These are phyloP conservation scores for Elongisporangium prolatum DNA, from an alignment of 352 stramenopile species.

Conservation along the genomic window DNA sequence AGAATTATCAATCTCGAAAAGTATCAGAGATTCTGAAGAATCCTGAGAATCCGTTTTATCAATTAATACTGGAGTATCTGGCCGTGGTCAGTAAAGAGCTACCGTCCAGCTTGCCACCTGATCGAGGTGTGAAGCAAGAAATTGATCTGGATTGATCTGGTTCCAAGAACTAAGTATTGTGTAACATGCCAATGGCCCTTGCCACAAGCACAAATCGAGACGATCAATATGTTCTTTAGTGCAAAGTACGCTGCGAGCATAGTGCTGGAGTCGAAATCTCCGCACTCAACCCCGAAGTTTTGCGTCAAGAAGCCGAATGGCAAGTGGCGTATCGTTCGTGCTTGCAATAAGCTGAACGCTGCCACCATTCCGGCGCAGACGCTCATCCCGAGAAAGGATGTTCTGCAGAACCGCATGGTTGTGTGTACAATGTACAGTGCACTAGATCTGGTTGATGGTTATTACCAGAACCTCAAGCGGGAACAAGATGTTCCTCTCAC, in stretches of 20 bases:
- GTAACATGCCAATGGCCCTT: constrained; percentile 13
- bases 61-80: no score
- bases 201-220: constrained; percentile 12
- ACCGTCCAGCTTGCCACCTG: constrained; percentile 2
- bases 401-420: no score
- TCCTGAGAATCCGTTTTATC: constrained; percentile 3
- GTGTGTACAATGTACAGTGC: no score
- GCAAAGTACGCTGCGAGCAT: constrained; percentile 4
- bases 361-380: constrained; percentile 12
- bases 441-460: no score
- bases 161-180: constrained; percentile 12
- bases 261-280: constrained; percentile 17
- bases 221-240: constrained; percentile 14
- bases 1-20: not conserved
- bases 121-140: constrained; percentile 11
- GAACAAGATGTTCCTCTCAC: no score
- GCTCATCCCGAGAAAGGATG: constrained; percentile 5
- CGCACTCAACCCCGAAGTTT: constrained; percentile 15
- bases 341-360: constrained; percentile 15
- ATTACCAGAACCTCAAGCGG: no score
- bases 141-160: constrained; percentile 14
- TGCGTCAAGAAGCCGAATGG: constrained; percentile 19
- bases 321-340: constrained; percentile 17
- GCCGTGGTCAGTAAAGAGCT: constrained; percentile 1
- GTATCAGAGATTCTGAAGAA: constrained; percentile 8